A percentile compares a stretch with the other conserved stretches of the same genome.
These are phyloP conservation scores for Diaporthe eres DNA, from an alignment of 2,329 filamentous ascomycete species.

Conservation along the genomic window DNA sequence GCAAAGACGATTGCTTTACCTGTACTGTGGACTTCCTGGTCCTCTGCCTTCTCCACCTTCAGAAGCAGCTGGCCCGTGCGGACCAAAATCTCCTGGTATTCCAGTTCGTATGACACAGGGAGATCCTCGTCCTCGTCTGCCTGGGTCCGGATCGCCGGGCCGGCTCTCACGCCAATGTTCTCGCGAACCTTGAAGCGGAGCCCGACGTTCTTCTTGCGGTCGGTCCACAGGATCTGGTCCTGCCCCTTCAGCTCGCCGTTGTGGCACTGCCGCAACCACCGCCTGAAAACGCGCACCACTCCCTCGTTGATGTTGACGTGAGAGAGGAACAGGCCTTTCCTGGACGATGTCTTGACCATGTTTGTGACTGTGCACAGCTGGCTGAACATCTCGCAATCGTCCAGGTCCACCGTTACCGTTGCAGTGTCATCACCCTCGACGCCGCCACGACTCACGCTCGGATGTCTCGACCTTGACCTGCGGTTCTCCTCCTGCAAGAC, in stretches of 20 bases:
- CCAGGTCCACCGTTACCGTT: conserved; percentile 73
- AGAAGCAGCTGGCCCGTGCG: conserved; percentile 74
- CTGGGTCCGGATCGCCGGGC: conserved; percentile 38
- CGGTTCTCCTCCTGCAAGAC: conserved; percentile 68
- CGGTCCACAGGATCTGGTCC: conserved; percentile 76
- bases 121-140: conserved; percentile 68
- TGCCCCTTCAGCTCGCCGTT: conserved; percentile 55
- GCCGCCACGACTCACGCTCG: conserved; percentile 42
- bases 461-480: conserved; percentile 55
- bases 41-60: conserved; percentile 74
- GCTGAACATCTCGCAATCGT: conserved; percentile 79
- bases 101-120: conserved; percentile 78
- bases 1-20: conserved; percentile 79
- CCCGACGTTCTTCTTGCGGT: conserved; percentile 73
- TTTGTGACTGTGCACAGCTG: conserved; percentile 80
- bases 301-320: conserved; percentile 77
- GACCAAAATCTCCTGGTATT: conserved; percentile 80
- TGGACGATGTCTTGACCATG: conserved; percentile 75
- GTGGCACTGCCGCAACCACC: conserved; percentile 74
- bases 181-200: conserved; percentile 76
- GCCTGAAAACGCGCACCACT: conserved; percentile 78
- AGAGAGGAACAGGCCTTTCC: conserved; percentile 73
- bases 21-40: conserved; percentile 70
- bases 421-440: conserved; percentile 59
- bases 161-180: conserved; percentile 65